Evolutionary conservation across 2,329 filamentous ascomycete genomes (phyloP).

Genomic region (Colletotrichum sp.): DNA sequence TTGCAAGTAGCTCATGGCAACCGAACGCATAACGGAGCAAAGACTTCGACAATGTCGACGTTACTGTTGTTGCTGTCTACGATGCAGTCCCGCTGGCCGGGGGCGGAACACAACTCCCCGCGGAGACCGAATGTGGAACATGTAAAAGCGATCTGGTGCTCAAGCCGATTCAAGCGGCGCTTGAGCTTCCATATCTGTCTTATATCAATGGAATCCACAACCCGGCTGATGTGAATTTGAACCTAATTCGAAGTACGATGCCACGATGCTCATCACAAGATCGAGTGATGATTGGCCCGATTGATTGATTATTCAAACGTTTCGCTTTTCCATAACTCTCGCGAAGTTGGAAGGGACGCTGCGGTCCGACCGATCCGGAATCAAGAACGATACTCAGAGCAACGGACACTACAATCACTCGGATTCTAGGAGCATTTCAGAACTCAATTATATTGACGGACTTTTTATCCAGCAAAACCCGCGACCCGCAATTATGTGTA

Average conservation of each 20-base stretch:
- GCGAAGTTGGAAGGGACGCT: not conserved
- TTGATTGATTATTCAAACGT: not conserved
- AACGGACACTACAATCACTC: not conserved
- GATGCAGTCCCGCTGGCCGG: not conserved
- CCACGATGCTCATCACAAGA: rapidly evolving
- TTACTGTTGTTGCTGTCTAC: not conserved
- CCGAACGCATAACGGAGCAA: not conserved
- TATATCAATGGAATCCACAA: not conserved
- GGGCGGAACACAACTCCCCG: not conserved
- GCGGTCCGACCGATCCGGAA: not conserved
- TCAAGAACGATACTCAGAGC: rapidly evolving
- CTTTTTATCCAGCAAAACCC: rapidly evolving
- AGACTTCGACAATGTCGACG: not conserved
- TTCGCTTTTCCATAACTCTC: not conserved
- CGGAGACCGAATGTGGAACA: not conserved
- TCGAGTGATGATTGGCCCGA: rapidly evolving
- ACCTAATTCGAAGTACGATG: not conserved
- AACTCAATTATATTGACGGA: not conserved
- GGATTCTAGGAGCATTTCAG: rapidly evolving
- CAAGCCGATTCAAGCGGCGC: not conserved
- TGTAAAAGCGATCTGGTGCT: not conserved
- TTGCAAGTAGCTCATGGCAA: not conserved
- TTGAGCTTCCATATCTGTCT: not conserved
- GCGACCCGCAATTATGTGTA: not conserved
- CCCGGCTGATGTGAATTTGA: not conserved